Base-by-base conservation (phyloP, 2,329 filamentous ascomycete genomes). In the Diaporthe humulicola region DNA sequence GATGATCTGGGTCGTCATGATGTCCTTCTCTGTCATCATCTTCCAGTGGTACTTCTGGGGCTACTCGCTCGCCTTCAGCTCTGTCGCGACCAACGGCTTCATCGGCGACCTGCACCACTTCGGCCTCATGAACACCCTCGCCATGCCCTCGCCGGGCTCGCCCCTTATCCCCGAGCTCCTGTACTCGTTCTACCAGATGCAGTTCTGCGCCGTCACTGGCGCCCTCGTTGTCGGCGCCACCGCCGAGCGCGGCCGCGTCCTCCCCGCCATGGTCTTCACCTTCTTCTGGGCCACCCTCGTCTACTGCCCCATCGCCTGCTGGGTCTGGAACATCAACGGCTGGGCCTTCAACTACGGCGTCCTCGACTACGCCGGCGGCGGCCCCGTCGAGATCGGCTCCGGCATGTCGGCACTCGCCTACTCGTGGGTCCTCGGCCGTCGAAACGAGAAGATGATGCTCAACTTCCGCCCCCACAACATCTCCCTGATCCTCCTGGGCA, bases 41-140 rank as follows among this genome's bases (percentile, higher is more conserved):
- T 98, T 99, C 88, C 97, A 99, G 87, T 99, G 97, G 97, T 98
- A 98, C 82, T 98, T 99, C 85, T 98, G 97, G 96, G 97, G 97
- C 50, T 99, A 98, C 85, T 98, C 96, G 19, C 89, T 99, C 76
- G 96, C 96, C 70, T 98, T 98, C 86, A 97, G 94, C 81, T 88
- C 90, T 57, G 92, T 91, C 19, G 94, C 93, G 6, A 95, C 91
- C 78, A 98, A 94, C 86, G 93, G 94, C 71, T 98, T 94, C 86
- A 98, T 99, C 81, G 97, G 97, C 73, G 92, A 98, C 83, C 86
- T 99, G 73, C 90, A 92, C 79, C 94, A 97, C 84, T 98, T 98
- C 80, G 97, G 95, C 76, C 89, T 99, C 79, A 93, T 91, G 88
- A 94, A 95, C 81, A 95, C 95, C 2, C 89, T 98, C 79, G 97